phyloP scores from a whole-genome alignment of 805 yeast species.

The Barnettozyma pratensis region DNA sequence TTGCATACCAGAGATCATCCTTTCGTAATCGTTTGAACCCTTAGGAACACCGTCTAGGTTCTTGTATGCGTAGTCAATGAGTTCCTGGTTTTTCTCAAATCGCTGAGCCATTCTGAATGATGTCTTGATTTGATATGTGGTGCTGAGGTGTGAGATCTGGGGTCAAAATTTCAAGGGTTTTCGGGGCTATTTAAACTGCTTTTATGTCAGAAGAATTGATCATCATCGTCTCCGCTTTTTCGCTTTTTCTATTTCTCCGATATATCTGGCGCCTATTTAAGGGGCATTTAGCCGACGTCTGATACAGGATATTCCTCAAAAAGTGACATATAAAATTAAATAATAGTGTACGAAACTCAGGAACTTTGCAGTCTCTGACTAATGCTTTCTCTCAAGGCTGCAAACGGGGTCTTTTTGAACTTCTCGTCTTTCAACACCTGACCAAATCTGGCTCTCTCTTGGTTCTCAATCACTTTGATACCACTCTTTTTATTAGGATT shows the following conservation, averaged over 20 bases:
- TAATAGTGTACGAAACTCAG: neutral
- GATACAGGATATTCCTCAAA: no score
- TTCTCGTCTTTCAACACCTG: conserved; percentile 47
- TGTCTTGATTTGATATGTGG: neutral
- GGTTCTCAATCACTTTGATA: conserved; percentile 46
- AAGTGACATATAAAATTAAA: neutral
- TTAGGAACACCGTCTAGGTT: conserved; percentile 19
- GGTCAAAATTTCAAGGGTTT: neutral
- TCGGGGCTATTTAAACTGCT: no score
- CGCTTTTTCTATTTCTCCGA: no score
- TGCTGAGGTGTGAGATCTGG: neutral
- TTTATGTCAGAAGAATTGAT: no score
- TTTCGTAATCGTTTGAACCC: conserved; percentile 14
- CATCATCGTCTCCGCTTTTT: no score
- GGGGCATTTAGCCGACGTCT: no score
- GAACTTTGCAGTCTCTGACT: conserved; percentile 12
- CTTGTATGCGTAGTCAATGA: conserved; percentile 19
- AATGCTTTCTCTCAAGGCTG: conserved; percentile 58
- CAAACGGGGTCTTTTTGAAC: conserved; percentile 59
- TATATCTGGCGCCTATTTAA: no score
- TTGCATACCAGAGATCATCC: conserved; percentile 10
- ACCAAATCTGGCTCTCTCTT: conserved; percentile 56
- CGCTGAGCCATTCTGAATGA: conserved; percentile 22
- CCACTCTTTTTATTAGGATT: conserved; percentile 52
- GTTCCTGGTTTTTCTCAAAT: conserved; percentile 20